Evolutionary conservation across 1,284 basidiomycete species (phyloP), one percentile per base, ranked within the genome.

Genomic region (Ceratobasidium theobromae): DNA sequence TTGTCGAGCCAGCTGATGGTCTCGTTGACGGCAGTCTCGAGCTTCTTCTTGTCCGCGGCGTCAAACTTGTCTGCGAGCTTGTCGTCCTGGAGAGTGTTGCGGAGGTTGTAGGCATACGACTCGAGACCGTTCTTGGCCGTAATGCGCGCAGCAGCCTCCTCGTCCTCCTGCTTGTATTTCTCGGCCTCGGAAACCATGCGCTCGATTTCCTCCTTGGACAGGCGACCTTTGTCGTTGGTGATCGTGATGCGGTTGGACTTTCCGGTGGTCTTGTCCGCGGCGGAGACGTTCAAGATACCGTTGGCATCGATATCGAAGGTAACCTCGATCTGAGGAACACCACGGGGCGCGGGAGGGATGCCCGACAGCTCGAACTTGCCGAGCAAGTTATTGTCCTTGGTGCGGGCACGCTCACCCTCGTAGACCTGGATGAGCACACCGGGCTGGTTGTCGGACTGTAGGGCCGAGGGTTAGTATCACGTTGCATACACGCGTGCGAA

Each of bases 251-350:
- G 88, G 79, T 90, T 93, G 67, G 90, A 93, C 80, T 98, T 98
- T 75, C 97, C 96, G 71, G 96, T 97, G 32, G 94, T 95, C 86
- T 98, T 98, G 82, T 98, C 96, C 67, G 90, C 83, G 40, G 96
- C 95, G 53, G 91, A 93, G 74, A 98, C 96, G 80, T 97, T 98
- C 73, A 98, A 79, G 78, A 98, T 97, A 83, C 93, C 93, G 82
- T 98, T 98, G 77, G 96, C 95, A 75, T 98, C 96, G 70, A 99
- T 94, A 75, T 99, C 96, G 82, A 99, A 99, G 69, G 94, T 96
- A 78, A 98, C 95, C 80, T 97, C 95, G 74, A 98, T 86, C 77
- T 98, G 95, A 75, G 96, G 95, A 73, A 98, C 95, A 84, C 96
- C 96, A 82, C 96, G 94, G 71, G 96, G 96, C 53, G 95, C 95